Percentiles rank a stretch among this genome's conserved stretches.
These are phyloP conservation scores for Mycena venus DNA, from an alignment of 768 basidiomycete species.

Conservation along the genomic window DNA sequence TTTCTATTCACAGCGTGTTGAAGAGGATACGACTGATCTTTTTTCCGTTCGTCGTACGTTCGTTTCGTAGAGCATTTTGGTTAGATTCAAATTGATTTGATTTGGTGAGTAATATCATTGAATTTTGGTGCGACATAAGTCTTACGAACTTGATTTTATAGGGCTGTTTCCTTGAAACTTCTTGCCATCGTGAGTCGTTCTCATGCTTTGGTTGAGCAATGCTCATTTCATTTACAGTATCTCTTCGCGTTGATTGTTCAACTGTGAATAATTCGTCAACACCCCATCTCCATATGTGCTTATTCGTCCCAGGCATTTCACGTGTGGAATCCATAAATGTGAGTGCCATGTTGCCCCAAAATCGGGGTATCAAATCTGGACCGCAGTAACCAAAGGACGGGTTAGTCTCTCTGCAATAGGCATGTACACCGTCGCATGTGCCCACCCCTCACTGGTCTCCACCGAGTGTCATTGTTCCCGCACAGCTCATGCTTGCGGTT, in stretches of 20 bases:
- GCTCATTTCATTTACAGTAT: constrained; percentile 1
- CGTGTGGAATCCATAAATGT: constrained; percentile 15
- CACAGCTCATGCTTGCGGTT: not conserved
- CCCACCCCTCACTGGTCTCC: no score
- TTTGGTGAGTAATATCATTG: constrained; percentile 13
- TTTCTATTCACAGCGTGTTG: not conserved
- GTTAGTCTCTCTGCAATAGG: constrained; percentile 12
- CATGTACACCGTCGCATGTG: constrained; percentile 5
- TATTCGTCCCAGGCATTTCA: not conserved
- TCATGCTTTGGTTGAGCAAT: not conserved
- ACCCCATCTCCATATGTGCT: not conserved
- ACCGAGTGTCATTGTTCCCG: not conserved
- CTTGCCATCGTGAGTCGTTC: constrained; percentile 10
- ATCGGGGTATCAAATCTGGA: not conserved
- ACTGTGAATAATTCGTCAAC: not conserved
- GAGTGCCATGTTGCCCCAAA: not conserved
- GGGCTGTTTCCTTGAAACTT: constrained; percentile 16
- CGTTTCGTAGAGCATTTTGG: constrained; percentile 26
- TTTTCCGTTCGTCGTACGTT: constrained; percentile 13
- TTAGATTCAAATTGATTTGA: not conserved
- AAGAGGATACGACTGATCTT: constrained; percentile 20
- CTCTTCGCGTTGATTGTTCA: constrained; percentile 26
- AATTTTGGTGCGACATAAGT: not conserved
- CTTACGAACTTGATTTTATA: not conserved
- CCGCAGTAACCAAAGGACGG: constrained; percentile 17